These are phyloP conservation scores for Apiospora malaysiana DNA, from an alignment of 2,329 filamentous ascomycete species.

Conservation along the genomic window DNA sequence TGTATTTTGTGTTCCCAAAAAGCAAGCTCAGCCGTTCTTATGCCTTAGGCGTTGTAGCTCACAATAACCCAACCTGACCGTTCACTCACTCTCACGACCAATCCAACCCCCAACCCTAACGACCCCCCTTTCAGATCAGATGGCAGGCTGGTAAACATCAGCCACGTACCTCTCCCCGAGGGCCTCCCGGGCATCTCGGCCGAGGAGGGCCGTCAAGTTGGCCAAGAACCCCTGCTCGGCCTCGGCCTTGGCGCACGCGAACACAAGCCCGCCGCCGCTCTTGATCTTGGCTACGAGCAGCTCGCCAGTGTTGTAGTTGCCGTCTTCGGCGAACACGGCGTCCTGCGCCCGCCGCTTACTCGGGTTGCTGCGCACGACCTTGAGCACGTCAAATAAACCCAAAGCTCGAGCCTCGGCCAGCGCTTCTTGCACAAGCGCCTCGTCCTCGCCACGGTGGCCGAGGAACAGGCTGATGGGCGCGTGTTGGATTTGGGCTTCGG, in stretches of 20 bases:
- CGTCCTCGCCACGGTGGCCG: constrained; percentile 27
- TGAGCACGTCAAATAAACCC: constrained; percentile 27
- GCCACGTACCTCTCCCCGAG: constrained; percentile 19
- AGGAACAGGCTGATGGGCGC: constrained; percentile 28
- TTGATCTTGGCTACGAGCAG: constrained; percentile 9
- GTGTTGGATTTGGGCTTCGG: background rate
- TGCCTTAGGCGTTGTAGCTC: too few relatives aligned
- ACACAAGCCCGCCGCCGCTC: constrained; percentile 8
- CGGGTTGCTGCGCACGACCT: constrained; percentile 29
- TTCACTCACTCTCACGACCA: too few relatives aligned
- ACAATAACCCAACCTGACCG: too few relatives aligned
- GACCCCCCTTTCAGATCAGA: constrained; percentile 9
- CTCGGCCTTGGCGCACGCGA: constrained; percentile 8
- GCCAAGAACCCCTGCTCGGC: constrained; percentile 3
- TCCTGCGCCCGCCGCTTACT: constrained; percentile 28
- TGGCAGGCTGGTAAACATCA: constrained; percentile 14
- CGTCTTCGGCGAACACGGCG: constrained; percentile 41
- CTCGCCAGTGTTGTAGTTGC: background rate
- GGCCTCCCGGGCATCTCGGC: constrained; percentile 9
- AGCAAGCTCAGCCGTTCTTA: too few relatives aligned
- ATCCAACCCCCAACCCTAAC: background rate
- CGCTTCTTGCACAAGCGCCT: constrained; percentile 23
- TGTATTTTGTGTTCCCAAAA: too few relatives aligned
- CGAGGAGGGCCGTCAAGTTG: constrained; percentile 13
- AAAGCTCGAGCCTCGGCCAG: constrained; percentile 21